Percentiles rank a stretch among this genome's conserved stretches.
Conservation (phyloP, 768 basidiomycete species). For the Artomyces pyxidatus region DNA sequence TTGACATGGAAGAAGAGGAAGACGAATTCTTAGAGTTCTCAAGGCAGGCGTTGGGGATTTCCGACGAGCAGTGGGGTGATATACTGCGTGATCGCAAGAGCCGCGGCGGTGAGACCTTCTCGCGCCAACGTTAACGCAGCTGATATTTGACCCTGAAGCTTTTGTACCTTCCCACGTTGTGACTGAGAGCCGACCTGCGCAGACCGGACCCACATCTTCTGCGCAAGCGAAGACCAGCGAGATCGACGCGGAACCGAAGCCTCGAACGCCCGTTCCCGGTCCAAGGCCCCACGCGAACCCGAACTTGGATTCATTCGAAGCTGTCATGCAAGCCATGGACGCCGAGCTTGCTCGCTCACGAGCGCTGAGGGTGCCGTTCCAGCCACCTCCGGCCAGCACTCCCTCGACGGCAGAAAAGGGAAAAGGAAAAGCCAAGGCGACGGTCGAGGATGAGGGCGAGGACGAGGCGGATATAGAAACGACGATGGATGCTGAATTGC, state of each 20-base stretch:
- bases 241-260: not conserved
- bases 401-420: slow-evolving; percentile 36
- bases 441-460: slow-evolving; percentile 35
- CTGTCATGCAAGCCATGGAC: slow-evolving; percentile 96
- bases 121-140: too few species aligned
- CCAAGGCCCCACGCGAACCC: slow-evolving; percentile 46
- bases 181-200: slow-evolving; percentile 7
- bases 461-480: slow-evolving; percentile 71
- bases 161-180: slow-evolving; percentile 19
- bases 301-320: slow-evolving; percentile 85
- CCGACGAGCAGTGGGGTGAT: slow-evolving; percentile 81
- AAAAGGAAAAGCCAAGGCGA: slow-evolving; percentile 31
- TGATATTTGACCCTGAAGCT: slow-evolving; percentile 8
- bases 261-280: slow-evolving; percentile 22
- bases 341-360: slow-evolving; percentile 55
- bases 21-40: slow-evolving; percentile 96
- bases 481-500: slow-evolving; percentile 86
- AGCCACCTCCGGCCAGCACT: not conserved
- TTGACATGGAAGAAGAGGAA: slow-evolving; percentile 90
- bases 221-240: not conserved
- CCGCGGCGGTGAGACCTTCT: slow-evolving; percentile 66
- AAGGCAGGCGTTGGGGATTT: slow-evolving; percentile 82
- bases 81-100: slow-evolving; percentile 73
- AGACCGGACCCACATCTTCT: not conserved
- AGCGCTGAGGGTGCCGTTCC: slow-evolving; percentile 15